Percentiles rank a stretch among this genome's conserved stretches.
Evolutionary conservation across 2,329 filamentous ascomycete genomes (phyloP).

Genomic region (Berkeleyomyces rouxiae): DNA sequence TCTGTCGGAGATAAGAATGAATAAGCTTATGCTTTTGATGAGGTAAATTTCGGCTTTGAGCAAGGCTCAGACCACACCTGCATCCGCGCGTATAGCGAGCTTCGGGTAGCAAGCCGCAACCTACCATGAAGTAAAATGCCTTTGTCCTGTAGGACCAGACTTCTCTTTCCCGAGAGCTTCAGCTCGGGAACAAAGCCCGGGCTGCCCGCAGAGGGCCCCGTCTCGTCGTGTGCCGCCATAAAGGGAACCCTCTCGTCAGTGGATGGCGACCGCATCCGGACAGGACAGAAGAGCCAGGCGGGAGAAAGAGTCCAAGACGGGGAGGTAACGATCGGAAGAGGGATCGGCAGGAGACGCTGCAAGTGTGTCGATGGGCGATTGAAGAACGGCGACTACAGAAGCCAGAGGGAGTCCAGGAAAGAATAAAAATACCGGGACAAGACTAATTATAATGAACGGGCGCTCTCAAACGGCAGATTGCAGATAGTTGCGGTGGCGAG

Average conservation of each 20-base stretch:
- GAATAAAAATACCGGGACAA: not conserved
- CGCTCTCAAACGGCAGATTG: too few relatives aligned
- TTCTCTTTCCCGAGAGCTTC: conserved; percentile 14
- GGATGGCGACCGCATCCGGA: conserved; percentile 3
- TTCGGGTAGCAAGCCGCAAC: not conserved
- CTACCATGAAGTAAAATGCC: conserved; percentile 17
- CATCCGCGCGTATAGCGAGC: not conserved
- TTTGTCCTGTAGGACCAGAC: conserved; percentile 14
- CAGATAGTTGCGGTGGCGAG: too few relatives aligned
- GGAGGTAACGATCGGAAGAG: not conserved
- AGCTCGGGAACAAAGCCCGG: conserved; percentile 5
- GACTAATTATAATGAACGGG: too few relatives aligned
- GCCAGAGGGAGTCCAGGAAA: not conserved
- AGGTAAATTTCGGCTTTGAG: not conserved
- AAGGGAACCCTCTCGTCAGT: conserved; percentile 10
- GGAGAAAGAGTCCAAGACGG: not conserved
- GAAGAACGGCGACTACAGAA: not conserved
- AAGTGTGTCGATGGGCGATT: not conserved
- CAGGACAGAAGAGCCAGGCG: not conserved
- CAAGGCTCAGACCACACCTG: not conserved
- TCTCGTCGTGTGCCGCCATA: conserved; percentile 8
- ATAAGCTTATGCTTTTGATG: not conserved
- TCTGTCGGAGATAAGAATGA: conserved; percentile 2
- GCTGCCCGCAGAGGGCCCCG: not conserved
- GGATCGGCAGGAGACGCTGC: not conserved